Base-by-base conservation (phyloP, 2,329 filamentous ascomycete species). In the Fonsecaea erecta region DNA sequence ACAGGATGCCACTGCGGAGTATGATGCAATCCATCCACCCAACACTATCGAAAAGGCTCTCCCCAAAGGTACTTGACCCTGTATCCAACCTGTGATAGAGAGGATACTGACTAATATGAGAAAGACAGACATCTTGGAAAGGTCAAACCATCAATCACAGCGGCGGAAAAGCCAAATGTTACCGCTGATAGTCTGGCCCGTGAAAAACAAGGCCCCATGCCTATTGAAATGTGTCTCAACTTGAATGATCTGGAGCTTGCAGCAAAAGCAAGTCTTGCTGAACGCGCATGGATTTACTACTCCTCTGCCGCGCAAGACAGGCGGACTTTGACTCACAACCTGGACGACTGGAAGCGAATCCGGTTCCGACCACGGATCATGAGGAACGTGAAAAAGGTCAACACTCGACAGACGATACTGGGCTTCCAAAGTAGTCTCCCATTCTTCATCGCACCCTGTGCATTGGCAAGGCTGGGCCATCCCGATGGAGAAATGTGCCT, bases 1-100 rank as follows among this genome's bases (percentile, higher is more conserved):
- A 3, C 14, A 94, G 84, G 91, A 96, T 82, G 92, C 92, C 11
- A 68, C 68, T 1, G 28, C 55, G 12, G 62, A 46, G 9, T 70
- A 68, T 34, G 52, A 67, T 12, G 35, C 58, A 1, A 62, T 67
- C 16, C 68, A 70, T 40, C 53, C 67, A 8, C 35, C 43, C 14
- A 60, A 55, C 7, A 63, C 62, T 5, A 62, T 68, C n/a, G 60
- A 66, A 40, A 61, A 67, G 34, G 46, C 28, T 18, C 52, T 70
- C 2, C 43, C 43, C 12, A n/a, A n/a, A 40, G 37, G 37, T 40
- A 40, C 14, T n/a, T n/a, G n/a, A n/a, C n/a, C n/a, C 16, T n/a
- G n/a, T n/a, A n/a, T 5, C n/a, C 3, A n/a, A n/a, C 8, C 37
- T 16, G 11, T n/a, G 37, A n/a, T 16, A 2, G 14, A n/a, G 16